A percentile compares a stretch with the other conserved stretches of the same genome.
Conservation (phyloP, 495 filamentous ascomycete genomes). For the Penicillium bialowiezense region DNA sequence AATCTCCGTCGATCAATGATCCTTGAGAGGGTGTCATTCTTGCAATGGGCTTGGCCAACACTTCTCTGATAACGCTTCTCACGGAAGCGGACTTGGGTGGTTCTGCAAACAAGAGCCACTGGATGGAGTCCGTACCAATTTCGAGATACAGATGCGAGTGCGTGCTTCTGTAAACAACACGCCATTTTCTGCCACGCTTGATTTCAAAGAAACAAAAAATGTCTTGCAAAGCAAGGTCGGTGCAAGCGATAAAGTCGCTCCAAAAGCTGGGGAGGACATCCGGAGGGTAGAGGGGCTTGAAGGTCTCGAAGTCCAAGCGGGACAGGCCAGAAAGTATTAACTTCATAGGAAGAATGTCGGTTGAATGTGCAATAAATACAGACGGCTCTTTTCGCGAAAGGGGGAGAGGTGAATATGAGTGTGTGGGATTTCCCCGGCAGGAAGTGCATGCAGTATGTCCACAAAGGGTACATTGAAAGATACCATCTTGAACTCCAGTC, state of each 20-base stretch:
- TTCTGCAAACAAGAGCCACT: conserved; percentile 58
- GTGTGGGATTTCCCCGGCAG: conserved; percentile 56
- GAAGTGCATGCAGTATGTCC: conserved; percentile 52
- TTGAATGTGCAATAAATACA: conserved; percentile 47
- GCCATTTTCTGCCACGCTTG: conserved; percentile 51
- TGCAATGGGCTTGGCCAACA: conserved; percentile 55
- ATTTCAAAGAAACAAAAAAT: conserved; percentile 46
- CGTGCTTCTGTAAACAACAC: conserved; percentile 47
- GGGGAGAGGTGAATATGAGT: conserved; percentile 39
- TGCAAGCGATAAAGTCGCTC: conserved; percentile 33
- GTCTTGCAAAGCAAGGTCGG: conserved; percentile 30
- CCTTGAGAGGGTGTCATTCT: conserved; percentile 36
- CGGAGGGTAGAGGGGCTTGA: conserved; percentile 10
- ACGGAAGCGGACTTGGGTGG: conserved; percentile 31
- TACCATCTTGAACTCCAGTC: conserved; percentile 26
- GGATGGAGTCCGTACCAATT: conserved; percentile 33
- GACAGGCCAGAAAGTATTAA: conserved; percentile 38
- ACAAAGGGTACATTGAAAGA: conserved; percentile 53
- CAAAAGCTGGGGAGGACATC: conserved; percentile 21
- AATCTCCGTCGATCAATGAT: conserved; percentile 42
- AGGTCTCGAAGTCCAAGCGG: conserved; percentile 18
- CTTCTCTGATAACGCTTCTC: conserved; percentile 41
- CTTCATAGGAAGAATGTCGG: conserved; percentile 45
- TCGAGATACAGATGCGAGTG: conserved; percentile 48
- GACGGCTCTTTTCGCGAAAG: conserved; percentile 38